These are phyloP conservation scores for Penicillium fimorum DNA, from an alignment of 495 filamentous ascomycete species.

Conservation along the genomic window DNA sequence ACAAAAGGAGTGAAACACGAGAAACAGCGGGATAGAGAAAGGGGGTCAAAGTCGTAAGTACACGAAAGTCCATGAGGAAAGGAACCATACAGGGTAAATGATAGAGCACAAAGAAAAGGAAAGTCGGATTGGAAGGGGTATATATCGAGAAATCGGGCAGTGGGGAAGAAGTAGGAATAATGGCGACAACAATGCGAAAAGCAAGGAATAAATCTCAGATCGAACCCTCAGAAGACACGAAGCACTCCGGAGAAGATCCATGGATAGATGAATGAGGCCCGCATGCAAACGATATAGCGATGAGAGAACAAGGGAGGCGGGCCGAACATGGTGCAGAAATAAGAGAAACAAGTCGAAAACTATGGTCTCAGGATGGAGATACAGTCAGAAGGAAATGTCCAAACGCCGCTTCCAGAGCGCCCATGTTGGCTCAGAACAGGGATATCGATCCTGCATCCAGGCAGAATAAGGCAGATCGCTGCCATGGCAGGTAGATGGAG, in stretches of 20 bases:
- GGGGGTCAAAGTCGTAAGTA: conserved; percentile 23
- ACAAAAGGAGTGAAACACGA: conserved; percentile 12
- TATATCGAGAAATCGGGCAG: conserved; percentile 20
- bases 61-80: conserved; percentile 19
- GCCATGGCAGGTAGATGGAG: conserved; percentile 5
- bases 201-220: neutral
- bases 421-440: conserved; percentile 11
- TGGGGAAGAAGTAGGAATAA: conserved; percentile 8
- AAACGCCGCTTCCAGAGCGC: conserved; percentile 26
- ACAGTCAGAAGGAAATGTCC: conserved; percentile 19
- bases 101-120: conserved; percentile 5
- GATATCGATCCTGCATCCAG: conserved; percentile 21
- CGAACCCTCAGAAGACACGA: neutral
- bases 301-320: neutral
- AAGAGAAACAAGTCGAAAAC: conserved; percentile 5
- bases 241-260: neutral
- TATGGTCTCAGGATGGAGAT: conserved; percentile 8
- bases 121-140: conserved; percentile 24
- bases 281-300: neutral
- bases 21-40: neutral
- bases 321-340: neutral
- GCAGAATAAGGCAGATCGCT: conserved; percentile 16
- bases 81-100: conserved; percentile 21
- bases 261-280: neutral
- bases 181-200: conserved; percentile 10